Evolutionary conservation across 2,329 filamentous ascomycete species (phyloP), one percentile per base, ranked within the genome.

Genomic region (Neofusicoccum parvum): DNA sequence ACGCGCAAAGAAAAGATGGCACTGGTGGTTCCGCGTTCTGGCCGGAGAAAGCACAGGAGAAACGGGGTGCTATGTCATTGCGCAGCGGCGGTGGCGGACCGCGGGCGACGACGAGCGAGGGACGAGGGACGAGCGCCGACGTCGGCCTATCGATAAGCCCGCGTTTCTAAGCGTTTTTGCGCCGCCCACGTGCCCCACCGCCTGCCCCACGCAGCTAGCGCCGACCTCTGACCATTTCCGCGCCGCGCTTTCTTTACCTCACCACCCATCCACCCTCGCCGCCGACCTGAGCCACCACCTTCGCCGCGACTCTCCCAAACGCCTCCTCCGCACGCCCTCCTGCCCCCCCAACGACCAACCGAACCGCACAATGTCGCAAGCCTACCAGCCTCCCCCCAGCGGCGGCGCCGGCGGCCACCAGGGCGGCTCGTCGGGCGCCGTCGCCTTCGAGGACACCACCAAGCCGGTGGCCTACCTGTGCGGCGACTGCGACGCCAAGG

Each of bases 401-500:
- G 36, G 62, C 54, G 36, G 32, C 37, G 53, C 20, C 20, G 56
- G 62, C 39, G 62, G 66, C 62, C 64, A 68, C 51, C 65, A 41
- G 39, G 60, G 34, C 63, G 67, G 69, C 65, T 64, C 69, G 43
- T 65, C 64, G 54, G 72, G 75, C 69, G 81, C 83, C 66, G 85
- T 85, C 56, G 83, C 87, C 68, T 82, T 88, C 71, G 79, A 80
- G 70, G 76, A 80, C 71, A 78, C 74, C 32, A 75, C 75, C 68
- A 79, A 80, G 70, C 79, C 80, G 51, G 81, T 84, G 17, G 74
- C 78, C 67, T 84, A 84, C 76, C 76, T 80, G 41, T 96, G 92
- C 82, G 92, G 92, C 75, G 92, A 96, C 81, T 97, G 92, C 83
- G 92, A 91, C 67, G 84, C 87, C 68, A 90, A 91, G 72, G 91